Percentiles rank a stretch among this genome's conserved stretches.
Evolutionary conservation across 805 yeast species (phyloP).

Genomic region (Candida endomychidarum): DNA sequence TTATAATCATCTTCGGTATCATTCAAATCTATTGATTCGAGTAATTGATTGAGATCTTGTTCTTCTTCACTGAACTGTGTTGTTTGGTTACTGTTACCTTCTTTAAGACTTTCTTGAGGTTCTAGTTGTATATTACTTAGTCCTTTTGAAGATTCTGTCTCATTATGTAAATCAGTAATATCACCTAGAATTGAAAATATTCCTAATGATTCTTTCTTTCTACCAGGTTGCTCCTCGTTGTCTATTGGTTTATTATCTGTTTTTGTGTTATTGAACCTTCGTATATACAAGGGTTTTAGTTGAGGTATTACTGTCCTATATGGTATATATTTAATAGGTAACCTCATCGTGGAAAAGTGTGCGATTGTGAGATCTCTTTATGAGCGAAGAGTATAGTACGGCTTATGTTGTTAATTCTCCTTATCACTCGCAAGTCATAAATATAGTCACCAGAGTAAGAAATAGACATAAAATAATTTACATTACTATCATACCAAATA

Average conservation of each 20-base stretch:
- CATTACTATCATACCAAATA: neutral
- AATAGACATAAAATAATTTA: too few relatives aligned
- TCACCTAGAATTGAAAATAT: slow-evolving; percentile 5
- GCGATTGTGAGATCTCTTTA: neutral
- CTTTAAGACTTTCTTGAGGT: neutral
- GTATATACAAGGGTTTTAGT: neutral
- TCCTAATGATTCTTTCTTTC: slow-evolving; percentile 1
- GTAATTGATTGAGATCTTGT: slow-evolving; percentile 3
- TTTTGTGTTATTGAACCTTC: neutral
- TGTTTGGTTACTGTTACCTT: neutral
- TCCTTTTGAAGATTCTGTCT: neutral
- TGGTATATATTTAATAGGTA: neutral
- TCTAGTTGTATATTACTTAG: neutral
- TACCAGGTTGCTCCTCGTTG: neutral
- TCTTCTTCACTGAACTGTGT: neutral
- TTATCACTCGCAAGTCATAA: too few relatives aligned
- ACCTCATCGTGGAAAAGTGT: neutral
- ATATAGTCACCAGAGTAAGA: too few relatives aligned
- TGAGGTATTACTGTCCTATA: neutral
- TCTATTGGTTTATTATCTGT: neutral
- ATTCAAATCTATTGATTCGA: slow-evolving; percentile 5
- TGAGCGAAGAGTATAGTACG: too few relatives aligned
- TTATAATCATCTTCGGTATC: slow-evolving; percentile 8
- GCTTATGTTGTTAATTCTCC: too few relatives aligned
- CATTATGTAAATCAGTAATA: slow-evolving; percentile 1